Evolutionary conservation across 225 moss, liverwort and hornwort species (phyloP), one percentile per base, ranked within the genome.

Genomic region (Polytrichum formosum): DNA sequence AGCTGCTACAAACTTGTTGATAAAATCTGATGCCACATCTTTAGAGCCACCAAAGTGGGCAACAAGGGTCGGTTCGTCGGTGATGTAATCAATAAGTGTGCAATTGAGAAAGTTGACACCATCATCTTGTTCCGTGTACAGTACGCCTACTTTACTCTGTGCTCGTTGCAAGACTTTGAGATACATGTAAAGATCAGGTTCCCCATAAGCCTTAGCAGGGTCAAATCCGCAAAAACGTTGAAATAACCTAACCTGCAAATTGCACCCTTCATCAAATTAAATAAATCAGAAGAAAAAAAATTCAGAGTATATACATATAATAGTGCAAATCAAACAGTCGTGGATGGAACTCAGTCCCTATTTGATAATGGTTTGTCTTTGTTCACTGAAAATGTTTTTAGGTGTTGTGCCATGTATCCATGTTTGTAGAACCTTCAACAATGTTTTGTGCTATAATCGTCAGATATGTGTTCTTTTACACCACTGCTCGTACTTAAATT

Each of bases 191-290:
- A 97, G 91, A 55, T 94, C 85, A 18, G 89, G 84, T 68, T 97
- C 97, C 54, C 89, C 89, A 59, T 94, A 94, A 46, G 83, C 89
- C 73, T 73, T 90, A 35, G 74, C 77, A 54, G 87, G 92, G 67
- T 97, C 97, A 86, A 94, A 91, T 58, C 97, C 97, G 70, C 94
- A 94, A 58, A 93, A 95, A 28, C 94, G 88, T 64, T 92, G 84
- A 74, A 95, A 95, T 75, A 95, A 73, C 55, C 92, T 81, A 79
- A 92, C 63, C 94, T 95, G 92, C 67, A 56, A 33, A 33, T 46
- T 46, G 46, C 13, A 46, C 16, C 46, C 46, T 13, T 46, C 13
- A 13, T 46, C 46, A 46, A 46, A 4, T 46, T 46, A 3, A 4
- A 46, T 46, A 0, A 16, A 13, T 46, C 4, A 26, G 3, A 13